Evolutionary conservation across 352 stramenopile genomes (phyloP), one percentile per base, ranked within the genome.

Genomic region (Pythium aquatile): DNA sequence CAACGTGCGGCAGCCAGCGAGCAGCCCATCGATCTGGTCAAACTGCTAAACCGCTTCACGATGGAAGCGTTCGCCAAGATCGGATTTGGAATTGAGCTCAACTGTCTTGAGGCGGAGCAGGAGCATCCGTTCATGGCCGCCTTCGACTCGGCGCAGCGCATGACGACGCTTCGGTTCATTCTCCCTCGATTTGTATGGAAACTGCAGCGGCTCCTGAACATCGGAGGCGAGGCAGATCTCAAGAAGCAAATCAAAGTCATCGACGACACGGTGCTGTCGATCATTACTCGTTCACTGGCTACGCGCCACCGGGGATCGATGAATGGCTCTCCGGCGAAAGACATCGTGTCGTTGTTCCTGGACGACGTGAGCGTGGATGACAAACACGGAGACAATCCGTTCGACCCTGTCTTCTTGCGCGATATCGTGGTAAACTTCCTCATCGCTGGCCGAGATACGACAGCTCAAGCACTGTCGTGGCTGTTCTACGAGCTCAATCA

Each of bases 391-490:
- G 11, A 53, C 1, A 49, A 59, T 2, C 35, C 52, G 11, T 70
- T 74, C 40, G 58, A 69, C 28, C 67, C 67, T 3, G 49, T 60
- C 10, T 78, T 74, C 57, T 48, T 87, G 3, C 72, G 75, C 5
- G 73, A 87, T 58, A 73, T 88, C 37, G 69, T 87, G 9, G 73
- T 88, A 28, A 83, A 76, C 52, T 80, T 88, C 37, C 53, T 88
- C 29, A 78, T 88, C 54, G 79, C 75, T 62, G 79, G 79, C 11
- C 58, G 78, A 1, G 79, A 88, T 65, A 85, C 79, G 0, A 85
- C 78, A 10, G 75, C 79, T 0, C 76, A 72, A 52, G 74, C 77
- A 5, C 54, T 88, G 10, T 70, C 65, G 28, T 88, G 79, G 79
- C 66, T 82, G 33, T 72, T 87, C 42, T 83, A 74, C 57, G 69